Evolutionary conservation across 176 grass and related monocot species (phyloP), one percentile per base, ranked within the genome.

Genomic region (Juncus effusus): DNA sequence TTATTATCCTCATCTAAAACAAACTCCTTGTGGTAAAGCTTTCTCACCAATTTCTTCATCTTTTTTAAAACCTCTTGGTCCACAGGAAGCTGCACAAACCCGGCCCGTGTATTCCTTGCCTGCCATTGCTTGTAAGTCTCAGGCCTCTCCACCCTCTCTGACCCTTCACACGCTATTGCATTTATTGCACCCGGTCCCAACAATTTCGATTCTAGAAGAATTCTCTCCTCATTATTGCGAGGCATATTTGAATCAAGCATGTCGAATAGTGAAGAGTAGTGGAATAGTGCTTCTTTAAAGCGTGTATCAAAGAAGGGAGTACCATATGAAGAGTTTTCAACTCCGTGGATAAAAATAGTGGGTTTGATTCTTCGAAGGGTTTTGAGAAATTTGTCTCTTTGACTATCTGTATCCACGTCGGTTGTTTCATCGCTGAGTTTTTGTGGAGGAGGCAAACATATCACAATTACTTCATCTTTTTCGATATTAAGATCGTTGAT

Each of bases 191-290:
- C 49, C 16, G 10, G 7, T 10, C 66, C 60, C 45, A 77, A 73
- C 12, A 55, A 7, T 2, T 15, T 69, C 56, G 10, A 54, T 56
- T 83, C 80, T 37, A 83, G 13, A 45, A 60, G 13, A 16, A 38
- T 45, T 14, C 80, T 83, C 16, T 55, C 40, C 12, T 78, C 57
- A 51, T 87, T 71, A 16, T 82, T 42, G 36, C 79, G 63, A 8
- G 75, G 79, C 65, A 67, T 65, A 54, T 60, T 87, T 5, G 79
- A 57, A 41, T 87, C 79, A 4, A 82, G 64, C 84, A 87, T 72
- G 75, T 86, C 79, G 42, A 86, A 86, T 63, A 78, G 16, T 3
- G 79, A 49, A 49, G 79, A 79, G 70, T 76, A 86, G 59, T 82
- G 84, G 63, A 78, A 79, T 36, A 86, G 5, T 5, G 53, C 75